Evolutionary conservation across 1,139 yeast species (phyloP).

Genomic region (Debaryomyces robertsiae): DNA sequence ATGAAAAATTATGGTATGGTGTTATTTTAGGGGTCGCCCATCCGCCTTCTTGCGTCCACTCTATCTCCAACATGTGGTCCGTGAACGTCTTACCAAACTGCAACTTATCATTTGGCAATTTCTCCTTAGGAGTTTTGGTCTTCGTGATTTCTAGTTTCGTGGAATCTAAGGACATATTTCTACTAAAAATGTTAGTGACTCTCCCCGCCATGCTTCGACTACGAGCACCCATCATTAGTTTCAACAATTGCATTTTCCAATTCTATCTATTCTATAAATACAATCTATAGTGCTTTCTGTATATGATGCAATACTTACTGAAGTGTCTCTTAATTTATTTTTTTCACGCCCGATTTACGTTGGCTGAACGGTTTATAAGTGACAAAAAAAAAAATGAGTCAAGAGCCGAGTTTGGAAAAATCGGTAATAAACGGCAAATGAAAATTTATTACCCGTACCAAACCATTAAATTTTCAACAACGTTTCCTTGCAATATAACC

Average conservation of each 20-base stretch:
- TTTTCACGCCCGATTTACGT: slow-evolving; percentile 1
- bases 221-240: neutral
- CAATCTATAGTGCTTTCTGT: slow-evolving; percentile 4
- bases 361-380: slow-evolving; percentile 5
- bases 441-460: slow-evolving; percentile 20
- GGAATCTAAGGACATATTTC: slow-evolving; percentile 54
- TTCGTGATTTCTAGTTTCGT: slow-evolving; percentile 62
- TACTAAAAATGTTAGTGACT: slow-evolving; percentile 6
- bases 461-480: slow-evolving; percentile 39
- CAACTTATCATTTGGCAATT: slow-evolving; percentile 72
- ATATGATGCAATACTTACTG: slow-evolving; percentile 3
- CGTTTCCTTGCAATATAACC: slow-evolving; percentile 35
- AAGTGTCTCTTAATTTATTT: slow-evolving; percentile 3
- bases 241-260: slow-evolving; percentile 8
- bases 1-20: slow-evolving; percentile 73
- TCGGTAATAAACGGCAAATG: slow-evolving; percentile 10
- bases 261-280: slow-evolving; percentile 8
- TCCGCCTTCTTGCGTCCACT: slow-evolving; percentile 77
- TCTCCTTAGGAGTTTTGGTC: slow-evolving; percentile 61
- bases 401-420: slow-evolving; percentile 3
- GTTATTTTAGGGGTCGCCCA: slow-evolving; percentile 86
- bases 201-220: neutral
- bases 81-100: slow-evolving; percentile 88
- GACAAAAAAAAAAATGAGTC: slow-evolving; percentile 10
- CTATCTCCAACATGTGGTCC: slow-evolving; percentile 85